Percentiles rank a stretch among this genome's conserved stretches.
Evolutionary conservation across 176 grass and related monocot genomes (phyloP).

Genomic region (Chrysopogon serrulatus): DNA sequence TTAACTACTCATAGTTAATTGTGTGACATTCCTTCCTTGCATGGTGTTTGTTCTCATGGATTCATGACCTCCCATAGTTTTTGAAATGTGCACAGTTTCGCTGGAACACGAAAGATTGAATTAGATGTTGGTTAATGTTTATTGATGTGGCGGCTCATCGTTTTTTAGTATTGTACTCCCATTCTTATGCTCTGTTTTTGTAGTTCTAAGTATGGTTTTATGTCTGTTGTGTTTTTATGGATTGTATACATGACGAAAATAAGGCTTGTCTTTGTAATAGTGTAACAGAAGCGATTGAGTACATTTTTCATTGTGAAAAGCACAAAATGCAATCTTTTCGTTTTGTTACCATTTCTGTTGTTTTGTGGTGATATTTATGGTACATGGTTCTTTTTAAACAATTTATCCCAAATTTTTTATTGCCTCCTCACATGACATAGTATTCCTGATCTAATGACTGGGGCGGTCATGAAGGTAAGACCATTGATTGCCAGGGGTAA

Average conservation of each 20-base stretch:
- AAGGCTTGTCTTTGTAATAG: background rate
- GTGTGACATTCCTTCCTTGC: background rate
- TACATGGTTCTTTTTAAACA: background rate
- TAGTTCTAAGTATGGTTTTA: background rate
- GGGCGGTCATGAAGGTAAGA: background rate
- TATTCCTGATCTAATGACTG: background rate
- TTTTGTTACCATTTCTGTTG: constrained; percentile 2
- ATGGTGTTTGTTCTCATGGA: background rate
- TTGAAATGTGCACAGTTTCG: background rate
- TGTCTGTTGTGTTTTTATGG: background rate
- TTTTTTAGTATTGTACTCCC: background rate
- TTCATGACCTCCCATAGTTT: background rate
- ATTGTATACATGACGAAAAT: background rate
- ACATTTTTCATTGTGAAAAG: background rate
- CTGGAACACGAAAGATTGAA: background rate
- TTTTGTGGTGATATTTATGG: background rate
- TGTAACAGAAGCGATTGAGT: background rate
- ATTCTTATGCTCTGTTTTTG: background rate
- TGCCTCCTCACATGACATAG: background rate
- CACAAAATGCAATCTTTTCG: background rate
- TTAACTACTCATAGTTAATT: background rate
- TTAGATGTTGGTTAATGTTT: background rate
- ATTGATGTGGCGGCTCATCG: background rate
- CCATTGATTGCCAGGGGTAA: background rate
- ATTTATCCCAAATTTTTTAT: background rate